phyloP scores from a whole-genome alignment of 2,329 filamentous ascomycete genomes.

The Pseudogymnoascus sp. region DNA sequence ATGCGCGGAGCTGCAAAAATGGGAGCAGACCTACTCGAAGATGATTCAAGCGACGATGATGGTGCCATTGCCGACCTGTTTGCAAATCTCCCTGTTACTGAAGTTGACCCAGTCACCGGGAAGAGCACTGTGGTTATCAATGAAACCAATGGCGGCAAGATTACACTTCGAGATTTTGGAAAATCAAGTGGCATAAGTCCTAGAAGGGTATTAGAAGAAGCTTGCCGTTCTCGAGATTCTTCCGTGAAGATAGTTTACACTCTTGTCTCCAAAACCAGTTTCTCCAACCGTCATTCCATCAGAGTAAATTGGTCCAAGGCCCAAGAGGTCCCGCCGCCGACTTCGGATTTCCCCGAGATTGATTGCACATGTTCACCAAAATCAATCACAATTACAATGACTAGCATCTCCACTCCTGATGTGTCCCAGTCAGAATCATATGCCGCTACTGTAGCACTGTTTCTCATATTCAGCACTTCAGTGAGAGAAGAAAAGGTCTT shows the following conservation, averaged over 20 bases:
- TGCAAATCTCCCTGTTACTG: slow-evolving; percentile 50
- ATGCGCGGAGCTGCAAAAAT: slow-evolving; percentile 50
- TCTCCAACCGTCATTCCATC: slow-evolving; percentile 67
- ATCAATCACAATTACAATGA: slow-evolving; percentile 64
- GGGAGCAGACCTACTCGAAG: slow-evolving; percentile 49
- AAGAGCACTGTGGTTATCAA: slow-evolving; percentile 49
- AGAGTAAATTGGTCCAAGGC: slow-evolving; percentile 71
- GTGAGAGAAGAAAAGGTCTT: slow-evolving; percentile 80
- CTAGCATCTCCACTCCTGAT: slow-evolving; percentile 63
- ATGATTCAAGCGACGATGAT: slow-evolving; percentile 44
- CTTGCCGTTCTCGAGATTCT: slow-evolving; percentile 68
- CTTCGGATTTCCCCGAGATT: slow-evolving; percentile 20
- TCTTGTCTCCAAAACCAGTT: slow-evolving; percentile 62
- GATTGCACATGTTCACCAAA: slow-evolving; percentile 32
- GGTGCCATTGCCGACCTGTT: slow-evolving; percentile 49
- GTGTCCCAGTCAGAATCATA: slow-evolving; percentile 78
- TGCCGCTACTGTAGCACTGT: slow-evolving; percentile 72
- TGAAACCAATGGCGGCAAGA: slow-evolving; percentile 42
- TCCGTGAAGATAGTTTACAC: slow-evolving; percentile 59
- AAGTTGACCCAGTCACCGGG: slow-evolving; percentile 50
- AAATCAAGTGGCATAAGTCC: slow-evolving; percentile 72
- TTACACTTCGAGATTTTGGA: slow-evolving; percentile 73
- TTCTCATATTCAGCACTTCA: slow-evolving; percentile 69
- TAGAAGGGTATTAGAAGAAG: slow-evolving; percentile 70
- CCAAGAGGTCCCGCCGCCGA: slow-evolving; percentile 44